Evolutionary conservation across 139 green algal species (phyloP), one percentile per base, ranked within the genome.

Genomic region (Nannochloris sp.): DNA sequence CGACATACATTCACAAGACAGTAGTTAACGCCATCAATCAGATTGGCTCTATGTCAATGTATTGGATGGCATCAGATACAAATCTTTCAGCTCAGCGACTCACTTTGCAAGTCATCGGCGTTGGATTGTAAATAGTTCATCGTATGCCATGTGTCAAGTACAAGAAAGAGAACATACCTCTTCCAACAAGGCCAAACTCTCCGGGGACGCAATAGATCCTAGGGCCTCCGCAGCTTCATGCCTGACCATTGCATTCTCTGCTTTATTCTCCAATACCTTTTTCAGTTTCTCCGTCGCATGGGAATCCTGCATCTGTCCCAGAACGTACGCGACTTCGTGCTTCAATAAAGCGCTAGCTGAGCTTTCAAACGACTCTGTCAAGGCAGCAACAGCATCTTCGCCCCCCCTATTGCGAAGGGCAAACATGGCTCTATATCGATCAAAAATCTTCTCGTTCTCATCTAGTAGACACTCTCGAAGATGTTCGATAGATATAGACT

Each of bases 141-240:
- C 46, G 17, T 25, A 51, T 51, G 46, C 46, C 46, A 51, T 51
- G 5, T 25, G 5, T 25, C 9, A 9, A n/a, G 17, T 51, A 25
- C 17, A 26, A 10, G 17, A 51, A 51, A 10, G 17, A 51, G 17
- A 10, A 20, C 46, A 20, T 23, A 51, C 46, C 46, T 81, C 17
- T 56, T 82, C 65, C 63, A 95, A 73, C 65, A 95, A 71, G 23
- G 63, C 44, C 2, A 91, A 36, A 40, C 74, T 85, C 25, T 63
- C 56, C 17, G 58, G 62, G 14, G 74, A 67, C 13, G 82, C 89
- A 31, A 96, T 90, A 45, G 85, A 71, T 1, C 89, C 93, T n/a
- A 97, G 75, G 2, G 92, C 92, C 66, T 98, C 93, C 5, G 93
- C 93, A 28, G 93, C 93, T 70, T 99, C 93, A 69, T 99, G 93